These are phyloP conservation scores for Gnetum montanum DNA, from an alignment of 75 land plant genomes.

Conservation along the genomic window DNA sequence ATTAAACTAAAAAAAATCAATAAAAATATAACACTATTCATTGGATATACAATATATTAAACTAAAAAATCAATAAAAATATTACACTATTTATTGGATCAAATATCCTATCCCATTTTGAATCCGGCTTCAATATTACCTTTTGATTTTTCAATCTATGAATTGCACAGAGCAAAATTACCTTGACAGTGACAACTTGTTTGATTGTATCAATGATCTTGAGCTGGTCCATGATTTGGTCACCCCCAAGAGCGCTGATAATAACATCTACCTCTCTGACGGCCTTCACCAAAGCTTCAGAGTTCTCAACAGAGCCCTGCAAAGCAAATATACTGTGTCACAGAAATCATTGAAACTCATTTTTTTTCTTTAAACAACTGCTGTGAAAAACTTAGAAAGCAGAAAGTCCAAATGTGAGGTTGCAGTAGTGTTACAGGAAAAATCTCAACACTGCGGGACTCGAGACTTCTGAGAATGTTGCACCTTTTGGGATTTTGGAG, in stretches of 20 bases:
- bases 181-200: conserved; percentile 40
- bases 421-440: too few species aligned
- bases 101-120: background rate
- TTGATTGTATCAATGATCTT: conserved; percentile 33
- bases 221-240: conserved; percentile 23
- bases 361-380: too few species aligned
- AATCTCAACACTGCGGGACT: conserved; percentile 2
- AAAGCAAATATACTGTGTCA: background rate
- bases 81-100: background rate
- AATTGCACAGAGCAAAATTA: background rate
- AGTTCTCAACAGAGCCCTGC: conserved; percentile 38
- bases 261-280: conserved; percentile 31
- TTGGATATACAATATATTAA: too few species aligned
- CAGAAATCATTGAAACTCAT: too few species aligned
- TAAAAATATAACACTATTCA: background rate
- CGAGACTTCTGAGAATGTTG: too few species aligned
- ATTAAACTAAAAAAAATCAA: too few species aligned
- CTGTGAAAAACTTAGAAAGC: too few species aligned
- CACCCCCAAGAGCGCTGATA: conserved; percentile 37
- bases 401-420: too few species aligned
- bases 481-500: too few species aligned
- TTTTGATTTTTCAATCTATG: background rate
- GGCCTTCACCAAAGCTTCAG: conserved; percentile 24
- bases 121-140: background rate
- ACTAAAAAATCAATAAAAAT: background rate